A percentile compares a stretch with the other conserved stretches of the same genome.
Conservation (phyloP, 2,329 filamentous ascomycete genomes). For the Penicillium sumatraense region DNA sequence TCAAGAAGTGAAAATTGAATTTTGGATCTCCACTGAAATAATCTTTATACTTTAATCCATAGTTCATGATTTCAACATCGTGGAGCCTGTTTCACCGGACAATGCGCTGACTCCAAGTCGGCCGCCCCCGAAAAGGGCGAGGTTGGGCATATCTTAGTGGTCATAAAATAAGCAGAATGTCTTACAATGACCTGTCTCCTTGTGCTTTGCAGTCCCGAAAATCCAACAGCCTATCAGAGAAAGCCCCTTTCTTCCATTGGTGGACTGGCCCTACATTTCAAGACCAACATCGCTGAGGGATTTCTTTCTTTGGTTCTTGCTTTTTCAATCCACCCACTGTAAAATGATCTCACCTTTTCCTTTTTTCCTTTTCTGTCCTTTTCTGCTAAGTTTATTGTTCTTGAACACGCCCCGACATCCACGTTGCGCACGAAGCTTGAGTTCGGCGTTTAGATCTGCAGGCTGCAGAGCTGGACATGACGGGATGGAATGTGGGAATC, state of each 20-base stretch:
- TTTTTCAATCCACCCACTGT: neutral
- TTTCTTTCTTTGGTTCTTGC: neutral
- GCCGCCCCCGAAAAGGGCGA: neutral
- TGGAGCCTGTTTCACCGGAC: neutral
- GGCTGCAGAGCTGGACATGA: neutral
- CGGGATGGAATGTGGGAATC: constrained; percentile 13
- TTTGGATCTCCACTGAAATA: neutral
- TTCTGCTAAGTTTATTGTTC: too few relatives aligned
- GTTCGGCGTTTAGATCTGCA: neutral
- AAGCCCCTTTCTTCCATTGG: neutral
- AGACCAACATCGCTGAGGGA: neutral
- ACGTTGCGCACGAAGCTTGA: neutral
- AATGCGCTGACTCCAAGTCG: neutral
- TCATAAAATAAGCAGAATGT: neutral
- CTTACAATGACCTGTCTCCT: neutral
- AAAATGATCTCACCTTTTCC: neutral
- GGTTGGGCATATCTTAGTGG: neutral
- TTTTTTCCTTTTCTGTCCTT: neutral
- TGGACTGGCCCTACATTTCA: neutral
- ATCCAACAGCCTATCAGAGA: neutral
- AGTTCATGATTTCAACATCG: neutral
- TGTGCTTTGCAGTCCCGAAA: too few relatives aligned
- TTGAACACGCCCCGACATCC: too few relatives aligned
- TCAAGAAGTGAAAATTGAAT: neutral
- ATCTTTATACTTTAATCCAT: neutral